Conservation (phyloP, 139 green algal genomes). For the Tetradesmus obliquus region DNA sequence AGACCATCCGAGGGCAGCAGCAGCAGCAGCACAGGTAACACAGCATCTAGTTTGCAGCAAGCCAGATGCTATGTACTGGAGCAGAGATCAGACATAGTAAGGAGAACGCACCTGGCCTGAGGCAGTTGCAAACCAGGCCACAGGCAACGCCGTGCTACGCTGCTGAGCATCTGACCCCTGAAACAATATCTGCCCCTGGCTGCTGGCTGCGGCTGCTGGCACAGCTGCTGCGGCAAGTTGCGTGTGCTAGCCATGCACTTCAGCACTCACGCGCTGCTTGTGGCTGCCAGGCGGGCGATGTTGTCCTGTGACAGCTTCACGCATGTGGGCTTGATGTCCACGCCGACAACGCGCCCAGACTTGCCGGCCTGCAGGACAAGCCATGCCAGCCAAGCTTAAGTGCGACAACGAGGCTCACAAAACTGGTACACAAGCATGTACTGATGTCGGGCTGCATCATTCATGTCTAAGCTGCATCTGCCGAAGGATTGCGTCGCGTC, state of each 20-base stretch:
- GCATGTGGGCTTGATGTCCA: slow-evolving; percentile 32
- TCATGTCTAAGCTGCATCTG: not conserved
- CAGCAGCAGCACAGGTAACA: not conserved
- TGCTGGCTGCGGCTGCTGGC: not conserved
- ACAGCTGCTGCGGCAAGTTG: not conserved
- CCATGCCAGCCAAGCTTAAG: not conserved
- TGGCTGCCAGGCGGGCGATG: not conserved
- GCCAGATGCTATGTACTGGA: not conserved
- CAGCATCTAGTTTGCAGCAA: not conserved
- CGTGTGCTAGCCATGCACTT: not conserved
- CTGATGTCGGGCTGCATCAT: too few relatives aligned
- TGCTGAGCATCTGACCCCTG: not conserved
- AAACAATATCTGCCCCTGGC: not conserved
- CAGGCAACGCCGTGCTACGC: too few relatives aligned
- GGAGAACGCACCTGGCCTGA: too few relatives aligned
- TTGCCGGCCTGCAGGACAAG: slow-evolving; percentile 14
- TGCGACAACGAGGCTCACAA: too few relatives aligned
- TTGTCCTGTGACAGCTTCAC: slow-evolving; percentile 23
- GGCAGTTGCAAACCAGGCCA: too few relatives aligned
- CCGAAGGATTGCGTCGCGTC: not conserved
- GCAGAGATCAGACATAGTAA: not conserved
- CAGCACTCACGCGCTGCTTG: slow-evolving; percentile 10
- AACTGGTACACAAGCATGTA: too few relatives aligned
- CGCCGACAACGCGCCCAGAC: slow-evolving; percentile 9
- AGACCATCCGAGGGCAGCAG: not conserved